Base-by-base conservation (phyloP, 768 basidiomycete species). In the Tephrocybe rancida region DNA sequence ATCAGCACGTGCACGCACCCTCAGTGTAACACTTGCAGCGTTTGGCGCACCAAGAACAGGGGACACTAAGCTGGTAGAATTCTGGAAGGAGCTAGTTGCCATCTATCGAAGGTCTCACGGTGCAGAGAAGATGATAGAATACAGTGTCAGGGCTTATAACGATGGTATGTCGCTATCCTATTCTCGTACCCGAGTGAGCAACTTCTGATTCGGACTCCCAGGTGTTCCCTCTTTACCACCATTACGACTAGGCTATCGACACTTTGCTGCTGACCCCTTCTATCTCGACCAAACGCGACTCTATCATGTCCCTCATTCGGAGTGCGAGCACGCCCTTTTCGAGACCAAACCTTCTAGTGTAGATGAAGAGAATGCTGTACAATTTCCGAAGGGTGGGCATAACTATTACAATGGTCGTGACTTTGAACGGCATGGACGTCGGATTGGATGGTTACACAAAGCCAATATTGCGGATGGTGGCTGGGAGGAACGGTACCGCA, bases 211-310 rank as follows among this genome's bases (percentile, higher is more conserved):
- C 49, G 34, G 26, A 48, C 29, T 18, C n/a, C n/a, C 44, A 85
- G 84, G 83, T 50, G 81, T 83, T 10, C 81, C 81, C 32, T 67
- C 81, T 2, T 66, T 86, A n/a, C 84, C 84, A n/a, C 82, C 81
- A 27, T 60, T 60, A 16, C 58, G 62, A 19, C 60, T 85, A 34
- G 83, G 84, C 24, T 85, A 78, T 62, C 73, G 75, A 16, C 83
- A 85, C 60, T 80, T 80, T 58, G 69, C 78, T 22, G 61, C 66
- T 47, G 59, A 68, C 21, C 81, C 83, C 7, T 65, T 84, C 22
- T 87, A 82, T 60, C 73, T 79, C 30, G 65, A 75, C 35, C 70
- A 73, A 59, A 80, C 79, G 25, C 67, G 67, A 24, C 63, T 85
- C 1, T 85, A 80, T 60, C 69, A 64, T 29, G 69, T 81, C 2